Conservation (phyloP, 140 eudicot species). For the Oenanthe javanica region DNA sequence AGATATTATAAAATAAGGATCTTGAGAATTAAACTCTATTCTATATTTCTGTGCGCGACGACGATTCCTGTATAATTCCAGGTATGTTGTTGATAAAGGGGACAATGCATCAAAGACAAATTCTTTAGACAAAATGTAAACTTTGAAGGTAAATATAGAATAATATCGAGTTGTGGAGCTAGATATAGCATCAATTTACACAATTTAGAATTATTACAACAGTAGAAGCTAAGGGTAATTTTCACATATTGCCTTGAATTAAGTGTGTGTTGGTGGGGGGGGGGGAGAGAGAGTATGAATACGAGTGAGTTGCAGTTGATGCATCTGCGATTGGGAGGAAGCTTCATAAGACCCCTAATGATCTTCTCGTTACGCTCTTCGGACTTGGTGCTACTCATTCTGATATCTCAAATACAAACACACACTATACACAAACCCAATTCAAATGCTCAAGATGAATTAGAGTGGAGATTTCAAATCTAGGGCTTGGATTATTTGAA, state of each 20-base stretch:
- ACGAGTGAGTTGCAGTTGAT: conserved; percentile 93
- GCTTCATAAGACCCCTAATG: conserved; percentile 85
- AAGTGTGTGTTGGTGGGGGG: too few relatives aligned
- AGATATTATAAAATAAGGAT: not conserved
- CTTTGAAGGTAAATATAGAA: not conserved
- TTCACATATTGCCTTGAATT: not conserved
- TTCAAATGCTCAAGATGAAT: not conserved
- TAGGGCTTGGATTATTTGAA: not conserved
- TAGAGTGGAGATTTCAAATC: not conserved
- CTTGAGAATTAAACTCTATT: not conserved
- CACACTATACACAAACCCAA: not conserved
- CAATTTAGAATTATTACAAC: not conserved
- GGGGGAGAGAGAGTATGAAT: not conserved
- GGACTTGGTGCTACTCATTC: conserved; percentile 65
- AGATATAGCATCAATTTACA: not conserved
- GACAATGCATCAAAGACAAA: not conserved
- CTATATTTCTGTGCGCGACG: too few relatives aligned
- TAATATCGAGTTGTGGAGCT: not conserved
- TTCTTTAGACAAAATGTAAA: not conserved
- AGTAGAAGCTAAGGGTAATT: not conserved
- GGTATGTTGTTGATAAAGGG: not conserved
- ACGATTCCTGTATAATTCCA: not conserved
- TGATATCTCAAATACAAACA: not conserved
- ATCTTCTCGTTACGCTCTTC: conserved; percentile 87
- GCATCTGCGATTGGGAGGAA: conserved; percentile 94